Conservation (phyloP, 345 rosid genomes). For the Dipteronia dyeriana region DNA sequence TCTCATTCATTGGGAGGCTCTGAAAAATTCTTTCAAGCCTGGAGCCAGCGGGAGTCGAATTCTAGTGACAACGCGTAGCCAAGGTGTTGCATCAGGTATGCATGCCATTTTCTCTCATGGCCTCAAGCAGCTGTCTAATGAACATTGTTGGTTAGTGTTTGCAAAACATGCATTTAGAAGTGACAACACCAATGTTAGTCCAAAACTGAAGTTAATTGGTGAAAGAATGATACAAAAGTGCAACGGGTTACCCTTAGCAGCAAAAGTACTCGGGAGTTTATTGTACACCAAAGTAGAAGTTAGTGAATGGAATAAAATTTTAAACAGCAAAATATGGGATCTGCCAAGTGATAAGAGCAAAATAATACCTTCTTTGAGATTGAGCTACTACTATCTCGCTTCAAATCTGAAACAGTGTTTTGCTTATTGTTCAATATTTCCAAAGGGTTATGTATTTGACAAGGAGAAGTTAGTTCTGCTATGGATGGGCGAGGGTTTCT, state of each 20-base stretch:
- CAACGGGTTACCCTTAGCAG: conserved; percentile 41
- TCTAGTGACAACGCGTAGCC: conserved; percentile 41
- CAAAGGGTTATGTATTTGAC: conserved; percentile 38
- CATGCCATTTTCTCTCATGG: conserved; percentile 22
- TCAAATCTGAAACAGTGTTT: conserved; percentile 39
- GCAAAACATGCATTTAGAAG: conserved; percentile 25
- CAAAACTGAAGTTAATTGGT: conserved; percentile 35
- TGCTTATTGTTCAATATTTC: conserved; percentile 41
- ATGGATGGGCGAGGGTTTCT: conserved; percentile 48
- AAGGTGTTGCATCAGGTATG: conserved; percentile 32
- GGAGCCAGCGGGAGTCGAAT: conserved; percentile 38
- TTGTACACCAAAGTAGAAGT: conserved; percentile 30
- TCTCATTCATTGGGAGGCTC: conserved; percentile 29
- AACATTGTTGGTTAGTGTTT: conserved; percentile 38
- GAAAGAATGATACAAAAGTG: conserved; percentile 43
- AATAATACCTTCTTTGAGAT: conserved; percentile 34
- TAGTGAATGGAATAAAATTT: conserved; percentile 42
- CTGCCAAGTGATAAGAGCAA: conserved; percentile 33
- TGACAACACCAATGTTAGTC: conserved; percentile 16
- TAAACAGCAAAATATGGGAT: conserved; percentile 41
- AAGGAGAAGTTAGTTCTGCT: conserved; percentile 34
- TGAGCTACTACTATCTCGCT: conserved; percentile 39
- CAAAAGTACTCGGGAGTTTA: conserved; percentile 42
- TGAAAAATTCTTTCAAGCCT: conserved; percentile 29
- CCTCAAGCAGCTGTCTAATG: conserved; percentile 34